phyloP scores from a whole-genome alignment of 139 green algal genomes.

The Diplosphaera chodatii region DNA sequence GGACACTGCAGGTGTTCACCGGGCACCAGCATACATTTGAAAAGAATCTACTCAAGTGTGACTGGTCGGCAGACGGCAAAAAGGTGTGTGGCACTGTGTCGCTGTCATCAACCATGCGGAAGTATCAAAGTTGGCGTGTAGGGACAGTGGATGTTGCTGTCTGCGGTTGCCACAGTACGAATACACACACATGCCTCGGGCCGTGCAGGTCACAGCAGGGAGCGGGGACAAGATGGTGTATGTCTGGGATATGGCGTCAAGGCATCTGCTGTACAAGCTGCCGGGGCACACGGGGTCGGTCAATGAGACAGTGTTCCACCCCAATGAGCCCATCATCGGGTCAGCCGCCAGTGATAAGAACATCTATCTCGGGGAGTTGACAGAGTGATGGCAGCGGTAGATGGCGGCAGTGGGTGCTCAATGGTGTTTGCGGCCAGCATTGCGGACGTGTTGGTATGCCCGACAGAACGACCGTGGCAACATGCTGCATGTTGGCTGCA shows the following conservation, averaged over 20 bases:
- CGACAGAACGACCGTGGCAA: too few relatives aligned
- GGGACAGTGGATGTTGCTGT: too few relatives aligned
- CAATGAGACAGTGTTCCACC: conserved; percentile 93
- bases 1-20: conserved; percentile 37
- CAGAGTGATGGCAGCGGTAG: neutral
- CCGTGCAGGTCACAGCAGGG: conserved; percentile 62
- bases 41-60: conserved; percentile 85
- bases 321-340: conserved; percentile 80
- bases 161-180: too few relatives aligned
- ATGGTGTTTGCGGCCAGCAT: too few relatives aligned
- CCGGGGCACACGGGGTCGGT: conserved; percentile 88
- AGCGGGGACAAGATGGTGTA: conserved; percentile 81
- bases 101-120: too few relatives aligned
- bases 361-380: conserved; percentile 83
- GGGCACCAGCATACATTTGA: conserved; percentile 89
- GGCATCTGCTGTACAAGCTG: conserved; percentile 78
- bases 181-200: too few relatives aligned
- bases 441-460: too few relatives aligned
- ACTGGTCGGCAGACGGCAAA: conserved; percentile 78
- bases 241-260: conserved; percentile 53
- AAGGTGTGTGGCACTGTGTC: conserved; percentile 11
- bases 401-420: too few relatives aligned
- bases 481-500: too few relatives aligned
- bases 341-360: conserved; percentile 67
- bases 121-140: too few relatives aligned